These are phyloP conservation scores for Bullera alba DNA, from an alignment of 768 basidiomycete genomes.

Conservation along the genomic window DNA sequence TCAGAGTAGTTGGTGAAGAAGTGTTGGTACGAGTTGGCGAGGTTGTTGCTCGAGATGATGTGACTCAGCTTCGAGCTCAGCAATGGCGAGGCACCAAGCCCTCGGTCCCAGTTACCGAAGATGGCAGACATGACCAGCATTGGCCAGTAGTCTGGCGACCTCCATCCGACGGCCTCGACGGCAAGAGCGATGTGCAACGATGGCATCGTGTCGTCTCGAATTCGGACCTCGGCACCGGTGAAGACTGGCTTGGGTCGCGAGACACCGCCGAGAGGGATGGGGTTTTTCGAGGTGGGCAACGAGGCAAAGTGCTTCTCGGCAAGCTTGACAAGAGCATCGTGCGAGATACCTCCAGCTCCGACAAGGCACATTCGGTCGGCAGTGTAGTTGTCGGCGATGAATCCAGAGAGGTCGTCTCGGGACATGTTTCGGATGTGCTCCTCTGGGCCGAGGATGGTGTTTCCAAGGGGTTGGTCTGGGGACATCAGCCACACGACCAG, in stretches of 20 bases:
- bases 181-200: slow-evolving; percentile 93
- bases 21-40: slow-evolving; percentile 98
- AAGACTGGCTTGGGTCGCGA: slow-evolving; percentile 73
- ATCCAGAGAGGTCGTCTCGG: slow-evolving; percentile 75
- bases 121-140: slow-evolving; percentile 98
- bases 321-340: slow-evolving; percentile 83
- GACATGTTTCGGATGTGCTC: slow-evolving; percentile 92
- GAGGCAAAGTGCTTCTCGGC: slow-evolving; percentile 88
- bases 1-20: slow-evolving; percentile 99
- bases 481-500: neutral
- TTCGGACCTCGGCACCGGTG: slow-evolving; percentile 87
- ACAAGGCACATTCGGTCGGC: slow-evolving; percentile 99
- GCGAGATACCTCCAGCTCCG: slow-evolving; percentile 90
- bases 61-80: slow-evolving; percentile 86
- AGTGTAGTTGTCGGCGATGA: slow-evolving; percentile 97
- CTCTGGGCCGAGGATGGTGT: slow-evolving; percentile 95
- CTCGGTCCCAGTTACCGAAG: slow-evolving; percentile 99
- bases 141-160: slow-evolving; percentile 96
- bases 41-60: slow-evolving; percentile 83
- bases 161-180: slow-evolving; percentile 97
- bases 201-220: slow-evolving; percentile 83
- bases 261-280: slow-evolving; percentile 76
- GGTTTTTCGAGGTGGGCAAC: slow-evolving; percentile 78
- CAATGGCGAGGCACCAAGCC: slow-evolving; percentile 79
- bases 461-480: slow-evolving; percentile 84